Percentiles rank a stretch among this genome's conserved stretches.
These are phyloP conservation scores for Vanrija sp. DNA, from an alignment of 1,284 basidiomycete genomes.

Conservation along the genomic window DNA sequence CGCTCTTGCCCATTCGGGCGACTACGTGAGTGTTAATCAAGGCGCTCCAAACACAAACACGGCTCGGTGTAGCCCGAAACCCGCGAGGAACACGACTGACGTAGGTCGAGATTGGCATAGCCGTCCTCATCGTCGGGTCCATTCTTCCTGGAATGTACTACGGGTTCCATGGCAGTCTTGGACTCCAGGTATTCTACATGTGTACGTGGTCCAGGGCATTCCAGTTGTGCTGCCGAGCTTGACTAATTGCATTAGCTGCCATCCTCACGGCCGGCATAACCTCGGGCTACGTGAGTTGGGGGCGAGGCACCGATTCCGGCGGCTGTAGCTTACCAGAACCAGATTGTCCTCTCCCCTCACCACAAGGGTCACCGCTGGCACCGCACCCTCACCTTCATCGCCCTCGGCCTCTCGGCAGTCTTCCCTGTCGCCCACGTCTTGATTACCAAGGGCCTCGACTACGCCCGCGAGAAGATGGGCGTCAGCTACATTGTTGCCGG, in stretches of 20 bases:
- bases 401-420: constrained; percentile 68
- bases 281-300: constrained; percentile 27
- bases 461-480: constrained; percentile 61
- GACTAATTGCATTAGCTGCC: constrained; percentile 10
- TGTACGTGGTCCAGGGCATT: constrained; percentile 52
- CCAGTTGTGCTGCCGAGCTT: background rate
- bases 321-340: background rate
- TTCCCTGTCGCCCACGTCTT: constrained; percentile 68
- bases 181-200: constrained; percentile 39
- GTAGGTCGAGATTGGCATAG: constrained; percentile 52
- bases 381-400: constrained; percentile 75
- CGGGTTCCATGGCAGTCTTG: constrained; percentile 42
- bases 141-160: constrained; percentile 63
- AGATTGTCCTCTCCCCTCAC: constrained; percentile 72
- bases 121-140: constrained; percentile 64
- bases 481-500: constrained; percentile 64
- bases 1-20: constrained; percentile 43
- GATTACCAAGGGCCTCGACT: constrained; percentile 57
- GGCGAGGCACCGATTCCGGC: background rate
- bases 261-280: constrained; percentile 29
- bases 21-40: constrained; percentile 38
- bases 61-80: no score
- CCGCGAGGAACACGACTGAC: no score
- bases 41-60: no score
- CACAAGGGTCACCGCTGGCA: constrained; percentile 71